Percentiles rank a stretch among this genome's conserved stretches.
These are phyloP conservation scores for Russula ochroleuca DNA, from an alignment of 768 basidiomycete genomes.

Conservation along the genomic window DNA sequence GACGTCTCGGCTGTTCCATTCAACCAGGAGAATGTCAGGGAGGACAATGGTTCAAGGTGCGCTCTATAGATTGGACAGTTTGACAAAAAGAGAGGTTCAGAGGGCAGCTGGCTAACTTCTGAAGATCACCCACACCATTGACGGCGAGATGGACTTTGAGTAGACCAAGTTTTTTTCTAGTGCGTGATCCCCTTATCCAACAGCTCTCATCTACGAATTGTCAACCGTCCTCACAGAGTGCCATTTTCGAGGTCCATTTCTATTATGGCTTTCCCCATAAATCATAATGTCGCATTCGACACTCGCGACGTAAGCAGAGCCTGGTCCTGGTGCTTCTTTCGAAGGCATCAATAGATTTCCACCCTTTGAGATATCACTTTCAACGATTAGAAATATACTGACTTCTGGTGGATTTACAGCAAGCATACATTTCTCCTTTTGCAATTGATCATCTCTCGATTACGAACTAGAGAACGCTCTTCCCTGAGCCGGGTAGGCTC, in stretches of 20 bases:
- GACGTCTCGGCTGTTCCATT: background rate
- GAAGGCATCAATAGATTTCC: too few relatives aligned
- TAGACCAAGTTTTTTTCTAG: background rate
- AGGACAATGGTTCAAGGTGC: background rate
- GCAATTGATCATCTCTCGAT: background rate
- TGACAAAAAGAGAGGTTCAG: background rate
- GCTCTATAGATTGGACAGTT: background rate
- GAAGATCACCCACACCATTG: background rate
- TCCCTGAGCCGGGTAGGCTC: background rate
- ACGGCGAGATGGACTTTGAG: background rate
- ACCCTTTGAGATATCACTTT: too few relatives aligned
- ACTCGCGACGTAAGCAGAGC: background rate
- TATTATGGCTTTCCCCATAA: background rate
- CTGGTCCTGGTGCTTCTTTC: too few relatives aligned
- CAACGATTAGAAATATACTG: background rate
- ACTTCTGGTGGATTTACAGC: too few relatives aligned
- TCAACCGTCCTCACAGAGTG: background rate
- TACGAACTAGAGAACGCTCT: background rate
- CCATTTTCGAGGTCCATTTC: background rate
- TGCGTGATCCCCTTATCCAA: background rate
- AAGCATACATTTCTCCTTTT: too few relatives aligned
- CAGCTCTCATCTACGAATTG: background rate
- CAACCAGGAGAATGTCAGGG: background rate
- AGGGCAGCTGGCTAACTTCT: background rate
- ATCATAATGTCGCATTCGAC: background rate